phyloP scores from a whole-genome alignment of 106 monocot genomes.

The Dendrobium officinale region DNA sequence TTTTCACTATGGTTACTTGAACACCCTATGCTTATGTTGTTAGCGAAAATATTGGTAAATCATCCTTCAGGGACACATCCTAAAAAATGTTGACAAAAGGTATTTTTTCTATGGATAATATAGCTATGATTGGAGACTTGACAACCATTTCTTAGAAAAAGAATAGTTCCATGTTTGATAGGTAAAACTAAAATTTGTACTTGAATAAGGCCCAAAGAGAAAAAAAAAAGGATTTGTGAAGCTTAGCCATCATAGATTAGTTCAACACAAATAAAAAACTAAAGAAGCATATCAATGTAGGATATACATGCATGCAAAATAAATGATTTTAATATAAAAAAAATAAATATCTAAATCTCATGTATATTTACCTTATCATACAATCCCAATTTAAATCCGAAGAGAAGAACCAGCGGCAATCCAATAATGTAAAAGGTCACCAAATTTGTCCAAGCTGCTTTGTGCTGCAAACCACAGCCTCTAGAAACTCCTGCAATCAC shows the following conservation, averaged over 20 bases:
- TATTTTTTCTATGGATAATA: not conserved
- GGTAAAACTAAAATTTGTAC: not conserved
- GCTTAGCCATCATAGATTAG: not conserved
- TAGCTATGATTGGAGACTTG: not conserved
- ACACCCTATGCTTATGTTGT: not conserved
- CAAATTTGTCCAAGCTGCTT: conserved; percentile 82
- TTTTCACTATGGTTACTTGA: not conserved
- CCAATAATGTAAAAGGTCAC: conserved; percentile 59
- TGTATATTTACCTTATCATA: conserved; percentile 35
- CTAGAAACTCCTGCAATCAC: conserved; percentile 55
- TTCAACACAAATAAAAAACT: not conserved
- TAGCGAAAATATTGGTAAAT: too few species aligned
- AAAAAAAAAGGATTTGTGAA: not conserved
- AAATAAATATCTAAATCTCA: not conserved
- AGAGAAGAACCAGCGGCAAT: conserved; percentile 54
- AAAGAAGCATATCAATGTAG: not conserved
- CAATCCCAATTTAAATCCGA: conserved; percentile 44
- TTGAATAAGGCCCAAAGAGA: not conserved
- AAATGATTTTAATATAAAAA: not conserved
- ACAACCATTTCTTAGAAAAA: not conserved
- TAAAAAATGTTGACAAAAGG: not conserved
- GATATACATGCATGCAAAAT: not conserved
- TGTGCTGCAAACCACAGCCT: conserved; percentile 84
- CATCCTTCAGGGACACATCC: too few species aligned
- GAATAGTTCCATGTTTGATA: not conserved